phyloP scores from a whole-genome alignment of 441 rosid species.

The Lepidium campestre region DNA sequence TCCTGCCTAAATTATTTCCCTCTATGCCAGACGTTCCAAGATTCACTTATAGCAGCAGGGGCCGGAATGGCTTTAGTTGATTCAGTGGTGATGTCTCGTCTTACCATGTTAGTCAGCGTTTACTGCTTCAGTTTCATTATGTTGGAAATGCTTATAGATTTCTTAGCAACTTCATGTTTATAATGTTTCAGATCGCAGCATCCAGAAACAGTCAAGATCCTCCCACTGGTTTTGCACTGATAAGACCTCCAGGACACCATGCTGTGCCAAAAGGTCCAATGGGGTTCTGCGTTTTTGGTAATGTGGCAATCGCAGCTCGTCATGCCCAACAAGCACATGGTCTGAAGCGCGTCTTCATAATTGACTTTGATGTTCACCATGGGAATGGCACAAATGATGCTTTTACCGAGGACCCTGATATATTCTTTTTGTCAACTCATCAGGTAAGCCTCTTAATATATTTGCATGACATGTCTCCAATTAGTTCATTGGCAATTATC shows the following conservation, averaged over 20 bases:
- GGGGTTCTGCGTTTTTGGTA: conserved; percentile 97
- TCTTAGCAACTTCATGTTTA: background rate
- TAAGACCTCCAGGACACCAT: conserved; percentile 97
- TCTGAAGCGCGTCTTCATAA: conserved; percentile 67
- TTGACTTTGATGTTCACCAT: conserved; percentile 98
- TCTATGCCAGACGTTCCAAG: conserved; percentile 67
- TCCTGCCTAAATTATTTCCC: background rate
- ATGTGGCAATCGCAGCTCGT: conserved; percentile 92
- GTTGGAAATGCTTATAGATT: background rate
- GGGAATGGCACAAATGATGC: conserved; percentile 97
- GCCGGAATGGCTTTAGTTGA: conserved; percentile 86
- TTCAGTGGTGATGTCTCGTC: conserved; percentile 90
- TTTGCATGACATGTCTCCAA: background rate
- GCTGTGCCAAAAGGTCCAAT: conserved; percentile 94
- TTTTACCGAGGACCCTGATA: conserved; percentile 82
- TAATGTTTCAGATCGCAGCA: conserved; percentile 53
- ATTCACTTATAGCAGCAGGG: conserved; percentile 90
- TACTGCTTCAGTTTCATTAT: background rate
- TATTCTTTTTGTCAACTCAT: conserved; percentile 91
- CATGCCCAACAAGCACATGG: conserved; percentile 76
- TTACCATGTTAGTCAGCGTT: conserved; percentile 47
- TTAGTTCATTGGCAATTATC: background rate
- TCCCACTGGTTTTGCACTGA: conserved; percentile 81
- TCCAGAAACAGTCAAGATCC: conserved; percentile 52
- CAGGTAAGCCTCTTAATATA: conserved; percentile 41